Evolutionary conservation across 495 filamentous ascomycete genomes (phyloP), one percentile per base, ranked within the genome.

Genomic region (Margaritispora aquatica): DNA sequence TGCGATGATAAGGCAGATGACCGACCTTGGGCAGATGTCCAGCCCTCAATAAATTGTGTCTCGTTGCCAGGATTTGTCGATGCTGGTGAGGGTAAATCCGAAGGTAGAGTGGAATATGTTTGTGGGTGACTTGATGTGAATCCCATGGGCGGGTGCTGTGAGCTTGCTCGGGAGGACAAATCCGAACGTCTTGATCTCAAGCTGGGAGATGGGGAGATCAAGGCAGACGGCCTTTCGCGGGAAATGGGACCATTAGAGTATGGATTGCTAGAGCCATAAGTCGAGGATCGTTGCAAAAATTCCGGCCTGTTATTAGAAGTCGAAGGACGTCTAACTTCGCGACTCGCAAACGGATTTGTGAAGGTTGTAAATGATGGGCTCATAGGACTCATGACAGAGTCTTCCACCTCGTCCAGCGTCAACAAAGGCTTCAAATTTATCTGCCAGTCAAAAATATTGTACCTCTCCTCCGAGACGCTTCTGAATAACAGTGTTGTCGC

Each of bases 21-120:
- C 22, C 80, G 72, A 5, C 80, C 80, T 55, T 81, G 79, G 15
- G 80, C 78, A 9, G 75, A 74, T 19, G 79, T 82, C 80, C 80
- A 82, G 2, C 78, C 78, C 62, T 80, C 78, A 41, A 81, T 81
- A 29, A 81, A 78, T 57, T 81, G 78, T 20, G 77, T 72, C 44
- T 77, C 75, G 59, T 81, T 78, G 2, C 77, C 78, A 24, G 78
- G 61, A 1, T 74, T 77, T 34, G 13, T 44, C 10, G 71, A 75
- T 11, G 74, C 73, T 31, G 80, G 79, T 2, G 79, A 81, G 8
- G 79, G 78, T 9, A 81, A 68, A 55, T 82, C 78, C 15, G 75
- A 68, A 23, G 77, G 77, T 22, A 77, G 63, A 4, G 65, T 67
- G 50, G 77, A 74, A 57, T 77, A 74, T 52, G 74, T 73, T 59